Evolutionary conservation across 768 basidiomycete genomes (phyloP), one percentile per base, ranked within the genome.

Genomic region (Kwoniella dendrophila): DNA sequence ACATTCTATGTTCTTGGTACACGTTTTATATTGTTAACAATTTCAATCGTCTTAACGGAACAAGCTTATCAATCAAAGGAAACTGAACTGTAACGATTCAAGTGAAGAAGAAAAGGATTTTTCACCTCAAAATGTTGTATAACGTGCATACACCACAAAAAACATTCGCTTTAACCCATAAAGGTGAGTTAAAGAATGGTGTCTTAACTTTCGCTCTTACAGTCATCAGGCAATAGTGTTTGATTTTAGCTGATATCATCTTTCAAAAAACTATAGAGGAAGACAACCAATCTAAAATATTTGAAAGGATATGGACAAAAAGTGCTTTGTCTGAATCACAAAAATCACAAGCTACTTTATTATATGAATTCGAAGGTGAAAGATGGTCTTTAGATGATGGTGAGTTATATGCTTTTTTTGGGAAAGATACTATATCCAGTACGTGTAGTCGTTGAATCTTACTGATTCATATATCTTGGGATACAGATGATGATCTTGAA

Each of bases 351-450:
- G 63, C 69, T 12, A 69, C 90, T 86, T 81, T 95, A 49, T 91
- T 92, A 71, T 97, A 97, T 74, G 85, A 89, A 64, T 93, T 86
- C 82, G 86, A 86, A 66, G 85, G 86, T 14, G 82, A 85, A 0
- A 77, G 90, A 50, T 96, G 90, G 90, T 88, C 89, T 72, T 80
- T 97, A 11, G 91, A 95, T 74, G 93, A 97, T 72, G 92, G 92
- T 89, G 71, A 71, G 81, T 76, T 53, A n/a, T 33, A 34, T 22
- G n/a, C 47, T 18, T 8, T 49, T 1, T 49, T 3, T 11, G n/a
- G n/a, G n/a, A n/a, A n/a, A n/a, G n/a, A 49, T 27, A 49, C 27
- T 27, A 24, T 27, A 16, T 18, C 11, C 48, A 11, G n/a, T 22
- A 10, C 44, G 18, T 18, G 11, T 26, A 24, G 10, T 30, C 24